Evolutionary conservation across 345 rosid species (phyloP).

Genomic region (Conringia planisiliqua): DNA sequence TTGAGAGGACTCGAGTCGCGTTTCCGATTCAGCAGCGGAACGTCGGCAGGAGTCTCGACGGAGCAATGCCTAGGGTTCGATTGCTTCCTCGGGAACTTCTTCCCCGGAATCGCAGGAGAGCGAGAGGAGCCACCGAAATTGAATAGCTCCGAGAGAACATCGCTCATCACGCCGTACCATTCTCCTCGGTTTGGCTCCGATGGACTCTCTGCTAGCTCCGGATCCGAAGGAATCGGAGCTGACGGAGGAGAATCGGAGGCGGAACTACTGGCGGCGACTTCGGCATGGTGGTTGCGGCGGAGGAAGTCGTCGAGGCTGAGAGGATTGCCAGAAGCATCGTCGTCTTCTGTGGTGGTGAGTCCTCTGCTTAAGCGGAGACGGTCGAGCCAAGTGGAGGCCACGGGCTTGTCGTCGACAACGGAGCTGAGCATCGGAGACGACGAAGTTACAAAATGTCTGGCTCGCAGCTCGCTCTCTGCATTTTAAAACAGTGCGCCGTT

Average conservation of each 20-base stretch:
- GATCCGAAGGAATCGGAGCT: conserved; percentile 43
- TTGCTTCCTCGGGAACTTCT: conserved; percentile 67
- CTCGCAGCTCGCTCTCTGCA: not conserved
- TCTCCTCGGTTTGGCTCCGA: conserved; percentile 25
- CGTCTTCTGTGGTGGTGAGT: conserved; percentile 50
- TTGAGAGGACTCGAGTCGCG: conserved; percentile 9
- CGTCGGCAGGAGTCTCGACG: conserved; percentile 17
- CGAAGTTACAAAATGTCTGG: not conserved
- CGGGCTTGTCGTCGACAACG: conserved; percentile 47
- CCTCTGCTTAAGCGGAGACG: conserved; percentile 87
- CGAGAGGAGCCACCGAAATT: conserved; percentile 39
- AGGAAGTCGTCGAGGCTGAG: conserved; percentile 62
- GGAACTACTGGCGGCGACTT: conserved; percentile 4
- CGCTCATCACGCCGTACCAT: conserved; percentile 62
- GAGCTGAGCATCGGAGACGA: conserved; percentile 64
- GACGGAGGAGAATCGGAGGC: conserved; percentile 41
- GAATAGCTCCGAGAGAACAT: conserved; percentile 83
- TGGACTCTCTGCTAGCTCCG: conserved; percentile 9
- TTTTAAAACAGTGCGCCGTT: conserved; percentile 34
- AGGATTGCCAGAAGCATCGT: conserved; percentile 39
- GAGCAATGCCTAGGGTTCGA: conserved; percentile 67
- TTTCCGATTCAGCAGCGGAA: not conserved
- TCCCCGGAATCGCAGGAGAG: conserved; percentile 30
- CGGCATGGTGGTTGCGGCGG: conserved; percentile 28
- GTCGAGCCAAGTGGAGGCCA: conserved; percentile 70